Evolutionary conservation across 164 flowering plant species (phyloP), one percentile per base, ranked within the genome.

Genomic region (Chimonanthus salicifolius): DNA sequence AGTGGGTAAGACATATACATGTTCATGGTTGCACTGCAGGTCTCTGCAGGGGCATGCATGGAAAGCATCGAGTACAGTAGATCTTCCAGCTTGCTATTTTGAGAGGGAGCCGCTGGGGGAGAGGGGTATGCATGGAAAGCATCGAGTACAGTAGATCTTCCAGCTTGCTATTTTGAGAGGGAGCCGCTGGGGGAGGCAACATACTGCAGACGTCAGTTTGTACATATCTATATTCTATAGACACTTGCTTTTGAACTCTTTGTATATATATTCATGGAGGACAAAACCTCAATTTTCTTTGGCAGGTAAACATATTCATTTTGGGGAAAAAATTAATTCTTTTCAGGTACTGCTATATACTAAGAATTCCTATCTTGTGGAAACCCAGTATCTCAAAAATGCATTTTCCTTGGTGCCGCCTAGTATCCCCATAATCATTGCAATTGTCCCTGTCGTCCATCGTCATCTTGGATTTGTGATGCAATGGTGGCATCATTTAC

Each of bases 241-340:
- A 51, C 58, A 54, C 4, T 8, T 13, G n/a, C 68, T 44, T 66
- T 48, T 45, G 47, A 66, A 44, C 68, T 7, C 47, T 48, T 43
- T 66, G 68, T 43, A 66, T 66, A 44, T 33, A 66, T 63, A 63
- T 20, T 63, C 18, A 63, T 18, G 66, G 13, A 8, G 68, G 68
- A 66, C 48, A 65, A 65, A 18, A 66, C 48, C n/a, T 43, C 44
- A 47, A 9, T 0, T 44, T 66, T 45, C 68, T 44, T 13, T 66
- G 47, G 7, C 48, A 10, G 68, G 49, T 43, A 66, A 13, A 66
- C 66, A 16, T 4, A 13, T 18, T 63, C 20, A n/a, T 63, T 63
- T 63, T 33, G 33, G 33, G 33, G 2, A 33, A 33, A 33, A 33
- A 33, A 33, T 33, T 33, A 33, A 33, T 33, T 33, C 33, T 33